phyloP scores from a whole-genome alignment of 1,139 yeast species.

The Blastobotrys illinoisensis region DNA sequence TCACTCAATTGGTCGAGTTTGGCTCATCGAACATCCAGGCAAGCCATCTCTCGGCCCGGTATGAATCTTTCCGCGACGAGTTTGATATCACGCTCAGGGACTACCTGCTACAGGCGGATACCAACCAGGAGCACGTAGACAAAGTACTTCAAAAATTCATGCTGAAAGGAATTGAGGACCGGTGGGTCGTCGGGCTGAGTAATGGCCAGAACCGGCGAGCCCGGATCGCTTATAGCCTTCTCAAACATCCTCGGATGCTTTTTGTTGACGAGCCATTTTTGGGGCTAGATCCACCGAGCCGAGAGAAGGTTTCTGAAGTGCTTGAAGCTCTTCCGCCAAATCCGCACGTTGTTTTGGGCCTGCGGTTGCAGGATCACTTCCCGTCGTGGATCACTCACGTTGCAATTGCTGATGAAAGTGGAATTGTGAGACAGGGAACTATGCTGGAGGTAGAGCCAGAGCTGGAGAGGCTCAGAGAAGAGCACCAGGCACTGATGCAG shows the following conservation, averaged over 20 bases:
- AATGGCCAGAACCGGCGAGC: conserved; percentile 94
- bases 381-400: conserved; percentile 79
- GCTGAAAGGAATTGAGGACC: conserved; percentile 50
- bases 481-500: conserved; percentile 3
- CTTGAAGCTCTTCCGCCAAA: conserved; percentile 36
- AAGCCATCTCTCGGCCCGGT: conserved; percentile 82
- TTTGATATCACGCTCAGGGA: conserved; percentile 69
- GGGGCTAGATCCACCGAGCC: conserved; percentile 79
- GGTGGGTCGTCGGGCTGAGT: conserved; percentile 83
- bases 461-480: conserved; percentile 28
- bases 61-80: conserved; percentile 78
- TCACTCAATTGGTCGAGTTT: conserved; percentile 54
- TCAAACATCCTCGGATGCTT: conserved; percentile 58
- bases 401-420: conserved; percentile 53
- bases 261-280: conserved; percentile 86
- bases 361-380: conserved; percentile 65
- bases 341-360: conserved; percentile 59
- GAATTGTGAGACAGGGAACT: conserved; percentile 48
- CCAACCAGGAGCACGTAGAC: conserved; percentile 35
- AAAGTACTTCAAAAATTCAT: conserved; percentile 47
- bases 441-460: conserved; percentile 32
- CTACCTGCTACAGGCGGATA: conserved; percentile 42
- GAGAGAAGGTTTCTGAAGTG: conserved; percentile 52
- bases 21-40: conserved; percentile 52
- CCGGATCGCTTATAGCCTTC: conserved; percentile 68